These are phyloP conservation scores for Piromyces finnis DNA, from an alignment of 192 early-diverging fungal genomes.

Conservation along the genomic window DNA sequence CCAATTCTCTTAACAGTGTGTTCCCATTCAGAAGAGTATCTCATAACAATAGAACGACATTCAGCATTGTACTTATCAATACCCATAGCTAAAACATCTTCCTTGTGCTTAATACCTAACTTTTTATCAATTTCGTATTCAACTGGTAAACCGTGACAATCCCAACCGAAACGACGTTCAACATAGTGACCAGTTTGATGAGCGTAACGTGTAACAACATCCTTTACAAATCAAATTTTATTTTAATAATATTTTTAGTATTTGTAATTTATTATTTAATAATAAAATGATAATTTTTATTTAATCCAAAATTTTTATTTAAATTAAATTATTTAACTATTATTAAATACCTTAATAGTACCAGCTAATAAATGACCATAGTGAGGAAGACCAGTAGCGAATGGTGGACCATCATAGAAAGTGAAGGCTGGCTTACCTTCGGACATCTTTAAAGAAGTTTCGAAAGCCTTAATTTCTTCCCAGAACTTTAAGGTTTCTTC, in stretches of 20 bases:
- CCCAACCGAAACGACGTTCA: conserved; percentile 95
- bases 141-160: conserved; percentile 80
- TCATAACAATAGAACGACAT: conserved; percentile 94
- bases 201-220: conserved; percentile 93
- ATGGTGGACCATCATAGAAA: conserved; percentile 98
- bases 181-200: conserved; percentile 90
- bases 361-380: conserved; percentile 97
- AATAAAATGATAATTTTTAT: no score
- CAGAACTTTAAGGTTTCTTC: conserved; percentile 84
- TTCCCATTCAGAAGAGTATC: conserved; percentile 83
- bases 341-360: conserved; percentile 82
- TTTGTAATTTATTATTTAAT: no score
- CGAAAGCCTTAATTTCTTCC: conserved; percentile 95
- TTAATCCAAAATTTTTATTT: no score
- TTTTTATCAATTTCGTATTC: conserved; percentile 96
- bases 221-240: conserved; percentile 17
- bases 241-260: no score
- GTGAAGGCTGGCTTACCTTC: conserved; percentile 70
- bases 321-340: no score
- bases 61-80: conserved; percentile 95
- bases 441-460: conserved; percentile 73
- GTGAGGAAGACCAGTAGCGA: conserved; percentile 94
- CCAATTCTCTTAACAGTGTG: conserved; percentile 84
- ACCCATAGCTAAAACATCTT: conserved; percentile 81
- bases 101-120: conserved; percentile 65